Conservation (phyloP, 2,329 filamentous ascomycete species). For the Paecilomyces dactylethromorphus region DNA sequence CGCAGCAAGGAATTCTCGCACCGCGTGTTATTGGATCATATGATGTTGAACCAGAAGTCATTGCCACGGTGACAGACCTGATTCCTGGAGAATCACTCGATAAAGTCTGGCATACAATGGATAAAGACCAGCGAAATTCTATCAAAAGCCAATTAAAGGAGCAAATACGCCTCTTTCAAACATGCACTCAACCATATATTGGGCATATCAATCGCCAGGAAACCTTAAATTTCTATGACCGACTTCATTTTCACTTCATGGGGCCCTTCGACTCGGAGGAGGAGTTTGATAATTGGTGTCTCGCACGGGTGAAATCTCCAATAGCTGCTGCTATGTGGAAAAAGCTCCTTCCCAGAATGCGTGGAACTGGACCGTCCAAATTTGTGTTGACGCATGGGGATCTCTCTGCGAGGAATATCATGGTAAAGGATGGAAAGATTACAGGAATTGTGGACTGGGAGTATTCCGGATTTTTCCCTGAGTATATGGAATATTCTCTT, state of each 20-base stretch:
- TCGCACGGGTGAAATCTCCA: slow-evolving; percentile 1
- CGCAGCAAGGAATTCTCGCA: not conserved
- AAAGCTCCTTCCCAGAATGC: not conserved
- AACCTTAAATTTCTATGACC: slow-evolving; percentile 7
- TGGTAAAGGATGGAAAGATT: slow-evolving; percentile 7
- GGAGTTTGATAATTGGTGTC: slow-evolving; percentile 10
- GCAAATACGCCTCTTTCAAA: slow-evolving; percentile 7
- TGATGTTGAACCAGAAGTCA: not conserved
- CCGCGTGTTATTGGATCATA: not conserved
- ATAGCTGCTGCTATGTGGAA: not conserved
- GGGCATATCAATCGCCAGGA: slow-evolving; percentile 8
- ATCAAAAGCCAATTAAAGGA: slow-evolving; percentile 8
- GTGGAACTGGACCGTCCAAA: slow-evolving; percentile 1
- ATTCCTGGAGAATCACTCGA: slow-evolving; percentile 5
- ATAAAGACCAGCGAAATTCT: slow-evolving; percentile 3
- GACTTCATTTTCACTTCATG: slow-evolving; percentile 4
- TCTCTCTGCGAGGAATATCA: slow-evolving; percentile 9
- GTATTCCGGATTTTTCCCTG: not conserved
- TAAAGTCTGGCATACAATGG: slow-evolving; percentile 6
- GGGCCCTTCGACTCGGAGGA: slow-evolving; percentile 10
- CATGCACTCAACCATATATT: slow-evolving; percentile 12
- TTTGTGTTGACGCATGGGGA: slow-evolving; percentile 10
- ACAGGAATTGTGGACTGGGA: slow-evolving; percentile 1
- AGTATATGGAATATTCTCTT: not conserved
- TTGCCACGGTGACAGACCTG: slow-evolving; percentile 4